A percentile compares a stretch with the other conserved stretches of the same genome.
These are phyloP conservation scores for Cinnamomum chago DNA, from an alignment of 164 flowering plant species.

Conservation along the genomic window DNA sequence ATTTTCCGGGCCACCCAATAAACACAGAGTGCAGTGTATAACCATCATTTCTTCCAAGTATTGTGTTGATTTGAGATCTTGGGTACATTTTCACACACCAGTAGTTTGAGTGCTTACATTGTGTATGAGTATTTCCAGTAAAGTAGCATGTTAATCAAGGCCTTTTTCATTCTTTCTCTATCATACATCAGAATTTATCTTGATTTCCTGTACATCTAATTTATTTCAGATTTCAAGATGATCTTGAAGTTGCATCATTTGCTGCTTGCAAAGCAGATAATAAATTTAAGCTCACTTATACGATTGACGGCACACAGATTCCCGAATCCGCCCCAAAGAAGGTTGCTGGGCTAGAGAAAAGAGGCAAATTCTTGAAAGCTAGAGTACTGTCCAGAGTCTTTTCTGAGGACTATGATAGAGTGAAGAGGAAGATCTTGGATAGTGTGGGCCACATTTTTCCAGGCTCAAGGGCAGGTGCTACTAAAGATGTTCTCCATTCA, in stretches of 20 bases:
- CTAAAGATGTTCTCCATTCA: too few species aligned
- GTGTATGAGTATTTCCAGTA: background rate
- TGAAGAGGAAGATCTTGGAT: constrained; percentile 60
- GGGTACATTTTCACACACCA: background rate
- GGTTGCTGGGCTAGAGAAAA: constrained; percentile 14
- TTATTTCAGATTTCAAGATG: constrained; percentile 52
- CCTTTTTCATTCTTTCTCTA: background rate
- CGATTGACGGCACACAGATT: constrained; percentile 40
- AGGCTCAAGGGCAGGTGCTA: too few species aligned
- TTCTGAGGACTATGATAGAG: constrained; percentile 81
- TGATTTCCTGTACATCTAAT: background rate
- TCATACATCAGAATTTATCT: background rate
- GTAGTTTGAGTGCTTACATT: background rate
- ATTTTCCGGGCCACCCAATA: too few species aligned
- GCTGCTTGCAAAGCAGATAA: constrained; percentile 29
- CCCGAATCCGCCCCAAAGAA: constrained; percentile 29
- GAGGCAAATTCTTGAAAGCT: constrained; percentile 50
- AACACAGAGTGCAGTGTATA: background rate
- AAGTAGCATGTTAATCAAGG: background rate
- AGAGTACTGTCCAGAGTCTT: constrained; percentile 82
- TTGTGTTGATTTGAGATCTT: background rate
- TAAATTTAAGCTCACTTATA: constrained; percentile 37
- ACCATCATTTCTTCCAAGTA: background rate
- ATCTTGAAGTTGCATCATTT: constrained; percentile 33
- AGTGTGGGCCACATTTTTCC: too few species aligned